Conservation (phyloP, 139 green algal genomes). For the Desmodesmus armatus region DNA sequence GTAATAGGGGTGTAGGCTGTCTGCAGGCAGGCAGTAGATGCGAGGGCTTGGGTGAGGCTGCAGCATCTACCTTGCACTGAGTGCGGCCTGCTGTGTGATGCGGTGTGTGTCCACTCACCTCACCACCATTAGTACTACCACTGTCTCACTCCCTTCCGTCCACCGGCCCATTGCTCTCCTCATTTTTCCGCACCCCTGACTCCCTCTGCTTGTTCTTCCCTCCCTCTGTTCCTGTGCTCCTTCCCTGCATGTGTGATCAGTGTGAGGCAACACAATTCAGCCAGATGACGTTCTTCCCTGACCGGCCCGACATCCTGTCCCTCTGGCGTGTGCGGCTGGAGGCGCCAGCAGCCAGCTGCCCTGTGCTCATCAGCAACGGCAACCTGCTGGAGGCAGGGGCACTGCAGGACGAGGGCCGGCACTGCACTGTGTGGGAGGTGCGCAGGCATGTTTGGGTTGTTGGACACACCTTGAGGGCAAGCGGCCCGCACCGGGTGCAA, state of each 20-base stretch:
- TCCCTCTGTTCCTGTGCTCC: neutral
- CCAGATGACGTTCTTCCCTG: slow-evolving; percentile 7
- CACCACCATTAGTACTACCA: too few relatives aligned
- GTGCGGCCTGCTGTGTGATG: too few relatives aligned
- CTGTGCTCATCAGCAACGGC: slow-evolving; percentile 27
- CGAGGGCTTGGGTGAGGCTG: too few relatives aligned
- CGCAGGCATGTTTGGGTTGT: too few relatives aligned
- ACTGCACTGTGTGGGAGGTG: neutral
- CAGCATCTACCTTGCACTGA: too few relatives aligned
- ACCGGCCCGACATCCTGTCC: slow-evolving; percentile 13
- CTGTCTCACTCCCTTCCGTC: too few relatives aligned
- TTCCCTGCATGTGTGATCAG: neutral
- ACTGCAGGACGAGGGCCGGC: neutral
- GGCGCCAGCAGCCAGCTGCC: neutral
- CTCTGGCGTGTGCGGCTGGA: neutral
- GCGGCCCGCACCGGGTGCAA: neutral
- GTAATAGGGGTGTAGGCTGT: too few relatives aligned
- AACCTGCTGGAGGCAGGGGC: neutral
- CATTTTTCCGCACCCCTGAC: neutral
- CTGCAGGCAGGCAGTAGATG: too few relatives aligned
- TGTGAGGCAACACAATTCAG: slow-evolving; percentile 16
- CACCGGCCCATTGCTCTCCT: too few relatives aligned
- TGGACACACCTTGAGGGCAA: too few relatives aligned
- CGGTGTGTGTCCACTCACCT: too few relatives aligned
- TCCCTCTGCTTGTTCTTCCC: neutral